Percentiles rank a stretch among this genome's conserved stretches.
Evolutionary conservation across 2,329 filamentous ascomycete genomes (phyloP).

Genomic region (Coniochaeta prunicola): DNA sequence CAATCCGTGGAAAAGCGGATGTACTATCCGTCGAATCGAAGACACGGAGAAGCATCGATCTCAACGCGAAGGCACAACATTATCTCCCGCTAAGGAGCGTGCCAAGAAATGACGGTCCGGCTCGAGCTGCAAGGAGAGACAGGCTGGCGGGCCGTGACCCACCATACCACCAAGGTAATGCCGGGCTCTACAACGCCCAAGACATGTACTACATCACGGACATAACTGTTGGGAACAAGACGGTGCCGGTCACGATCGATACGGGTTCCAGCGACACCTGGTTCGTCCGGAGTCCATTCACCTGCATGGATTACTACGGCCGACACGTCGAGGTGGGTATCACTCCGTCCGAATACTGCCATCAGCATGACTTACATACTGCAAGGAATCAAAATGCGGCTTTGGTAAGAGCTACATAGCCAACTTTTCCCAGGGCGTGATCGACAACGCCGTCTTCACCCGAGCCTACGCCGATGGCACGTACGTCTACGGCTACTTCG

Average conservation of each 20-base stretch:
- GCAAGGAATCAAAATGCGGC: slow-evolving; percentile 11
- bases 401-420: slow-evolving; percentile 17
- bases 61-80: not conserved
- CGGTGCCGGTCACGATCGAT: slow-evolving; percentile 18
- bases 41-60: not conserved
- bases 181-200: slow-evolving; percentile 12
- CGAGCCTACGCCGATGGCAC: slow-evolving; percentile 36
- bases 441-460: slow-evolving; percentile 32
- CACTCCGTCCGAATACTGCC: too few relatives aligned
- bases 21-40: not conserved
- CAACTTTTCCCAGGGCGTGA: slow-evolving; percentile 22
- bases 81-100: not conserved
- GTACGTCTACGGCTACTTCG: slow-evolving; percentile 29
- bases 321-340: slow-evolving; percentile 6
- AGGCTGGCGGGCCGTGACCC: not conserved
- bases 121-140: not conserved
- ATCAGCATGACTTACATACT: not conserved
- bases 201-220: slow-evolving; percentile 21
- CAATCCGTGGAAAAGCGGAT: not conserved
- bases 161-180: not conserved
- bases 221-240: slow-evolving; percentile 15
- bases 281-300: slow-evolving; percentile 14
- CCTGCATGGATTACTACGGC: slow-evolving; percentile 12
- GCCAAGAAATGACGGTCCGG: not conserved
- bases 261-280: slow-evolving; percentile 21